phyloP scores from a whole-genome alignment of 1,284 basidiomycete species.

The Sanghuangporus baumii region DNA sequence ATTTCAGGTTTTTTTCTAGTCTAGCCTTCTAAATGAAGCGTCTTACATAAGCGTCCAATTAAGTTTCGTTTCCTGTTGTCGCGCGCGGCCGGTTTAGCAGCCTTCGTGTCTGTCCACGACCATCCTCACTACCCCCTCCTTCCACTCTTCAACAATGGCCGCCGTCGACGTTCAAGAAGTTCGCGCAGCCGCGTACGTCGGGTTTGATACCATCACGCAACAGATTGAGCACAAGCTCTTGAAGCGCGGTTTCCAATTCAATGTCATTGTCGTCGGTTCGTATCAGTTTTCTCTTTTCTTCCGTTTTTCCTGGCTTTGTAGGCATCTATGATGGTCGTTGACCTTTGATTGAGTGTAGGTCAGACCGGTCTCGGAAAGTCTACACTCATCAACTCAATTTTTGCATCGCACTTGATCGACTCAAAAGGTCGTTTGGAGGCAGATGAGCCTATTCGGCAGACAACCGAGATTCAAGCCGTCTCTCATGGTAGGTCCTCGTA shows the following conservation, averaged over 20 bases:
- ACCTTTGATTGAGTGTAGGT: conserved; percentile 42
- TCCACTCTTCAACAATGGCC: conserved; percentile 32
- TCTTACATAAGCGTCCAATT: conserved; percentile 6
- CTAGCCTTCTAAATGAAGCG: neutral
- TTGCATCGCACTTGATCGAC: conserved; percentile 96
- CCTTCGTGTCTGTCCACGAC: conserved; percentile 4
- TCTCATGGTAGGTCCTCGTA: conserved; percentile 75
- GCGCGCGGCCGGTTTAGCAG: conserved; percentile 3
- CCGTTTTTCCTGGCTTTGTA: neutral
- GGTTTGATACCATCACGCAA: conserved; percentile 93
- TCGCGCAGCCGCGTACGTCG: conserved; percentile 83
- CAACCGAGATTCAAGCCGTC: conserved; percentile 93
- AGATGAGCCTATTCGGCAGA: conserved; percentile 86
- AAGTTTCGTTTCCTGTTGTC: conserved; percentile 4
- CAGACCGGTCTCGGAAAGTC: conserved; percentile 98
- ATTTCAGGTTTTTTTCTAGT: neutral
- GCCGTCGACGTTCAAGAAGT: conserved; percentile 62
- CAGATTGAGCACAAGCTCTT: conserved; percentile 99
- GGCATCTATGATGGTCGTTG: neutral
- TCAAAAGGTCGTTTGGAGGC: conserved; percentile 91
- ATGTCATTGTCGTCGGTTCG: conserved; percentile 91
- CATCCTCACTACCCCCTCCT: neutral
- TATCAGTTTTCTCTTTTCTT: conserved; percentile 21
- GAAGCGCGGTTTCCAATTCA: conserved; percentile 99
- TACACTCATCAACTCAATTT: conserved; percentile 98